Evolutionary conservation across 139 green algal genomes (phyloP).

Genomic region (Ettlia oleoabundans): DNA sequence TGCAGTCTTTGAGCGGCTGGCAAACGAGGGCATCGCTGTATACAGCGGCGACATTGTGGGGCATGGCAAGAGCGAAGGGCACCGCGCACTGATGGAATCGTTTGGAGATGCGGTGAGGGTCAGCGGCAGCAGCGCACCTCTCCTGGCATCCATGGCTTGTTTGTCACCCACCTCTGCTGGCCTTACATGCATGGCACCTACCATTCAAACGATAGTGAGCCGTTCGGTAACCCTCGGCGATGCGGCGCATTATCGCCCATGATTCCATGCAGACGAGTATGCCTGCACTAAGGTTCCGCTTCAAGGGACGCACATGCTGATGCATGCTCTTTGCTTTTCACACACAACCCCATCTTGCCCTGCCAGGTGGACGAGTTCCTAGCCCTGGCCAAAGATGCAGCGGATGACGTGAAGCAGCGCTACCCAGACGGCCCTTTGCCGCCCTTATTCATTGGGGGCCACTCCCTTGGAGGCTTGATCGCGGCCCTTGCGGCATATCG

Average conservation of each 20-base stretch:
- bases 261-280: too few relatives aligned
- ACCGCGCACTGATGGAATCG: slow-evolving; percentile 34
- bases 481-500: slow-evolving; percentile 42
- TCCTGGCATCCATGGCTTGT: neutral
- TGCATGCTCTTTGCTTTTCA: too few relatives aligned
- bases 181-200: too few relatives aligned
- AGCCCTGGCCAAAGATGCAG: slow-evolving; percentile 32
- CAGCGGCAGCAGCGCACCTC: neutral
- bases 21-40: slow-evolving; percentile 56
- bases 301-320: too few relatives aligned
- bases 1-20: slow-evolving; percentile 44
- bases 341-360: too few relatives aligned
- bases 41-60: slow-evolving; percentile 49
- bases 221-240: too few relatives aligned
- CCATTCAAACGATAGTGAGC: too few relatives aligned
- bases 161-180: neutral
- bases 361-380: slow-evolving; percentile 65
- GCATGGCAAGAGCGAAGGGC: slow-evolving; percentile 41
- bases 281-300: too few relatives aligned
- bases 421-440: neutral
- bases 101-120: neutral
- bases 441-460: slow-evolving; percentile 63
- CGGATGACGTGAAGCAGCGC: neutral
- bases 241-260: too few relatives aligned
- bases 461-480: slow-evolving; percentile 77